Conservation (phyloP, 1,139 yeast species). For the Scheffersomyces parashehatae region DNA sequence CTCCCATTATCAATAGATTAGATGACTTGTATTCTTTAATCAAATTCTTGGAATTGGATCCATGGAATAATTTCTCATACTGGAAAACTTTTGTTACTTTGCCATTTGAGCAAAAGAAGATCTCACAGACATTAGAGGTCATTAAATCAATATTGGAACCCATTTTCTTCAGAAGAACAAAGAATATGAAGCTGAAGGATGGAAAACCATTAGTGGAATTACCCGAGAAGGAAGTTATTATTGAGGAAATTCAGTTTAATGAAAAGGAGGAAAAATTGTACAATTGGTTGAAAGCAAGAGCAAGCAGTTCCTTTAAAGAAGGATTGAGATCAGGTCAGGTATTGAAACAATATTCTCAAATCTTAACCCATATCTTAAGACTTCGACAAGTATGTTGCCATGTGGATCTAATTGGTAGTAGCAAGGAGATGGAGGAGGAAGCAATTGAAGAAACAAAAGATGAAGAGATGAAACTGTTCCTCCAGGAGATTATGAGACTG, state of each 20-base stretch:
- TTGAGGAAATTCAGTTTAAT: slow-evolving; percentile 68
- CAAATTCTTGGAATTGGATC: slow-evolving; percentile 74
- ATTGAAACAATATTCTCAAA: slow-evolving; percentile 73
- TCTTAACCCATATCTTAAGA: slow-evolving; percentile 79
- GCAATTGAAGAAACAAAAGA: slow-evolving; percentile 17
- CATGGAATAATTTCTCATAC: slow-evolving; percentile 84
- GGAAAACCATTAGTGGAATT: slow-evolving; percentile 76
- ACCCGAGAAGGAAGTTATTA: slow-evolving; percentile 72
- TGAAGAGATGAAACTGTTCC: slow-evolving; percentile 6
- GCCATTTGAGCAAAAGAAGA: slow-evolving; percentile 76
- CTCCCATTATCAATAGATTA: slow-evolving; percentile 86
- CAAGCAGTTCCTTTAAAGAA: slow-evolving; percentile 65
- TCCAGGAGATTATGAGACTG: slow-evolving; percentile 11
- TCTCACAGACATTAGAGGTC: slow-evolving; percentile 73
- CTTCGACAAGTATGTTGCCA: slow-evolving; percentile 91
- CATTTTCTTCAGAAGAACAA: slow-evolving; percentile 79
- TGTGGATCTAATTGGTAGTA: slow-evolving; percentile 56
- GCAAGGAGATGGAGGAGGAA: slow-evolving; percentile 41
- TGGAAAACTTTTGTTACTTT: slow-evolving; percentile 88
- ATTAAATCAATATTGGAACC: slow-evolving; percentile 87
- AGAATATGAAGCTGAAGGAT: slow-evolving; percentile 72
- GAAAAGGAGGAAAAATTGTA: slow-evolving; percentile 68
- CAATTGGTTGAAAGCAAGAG: slow-evolving; percentile 67
- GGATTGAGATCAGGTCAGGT: slow-evolving; percentile 68
- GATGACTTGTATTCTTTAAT: slow-evolving; percentile 85